Evolutionary conservation across 257 asterid genomes (phyloP).

Genomic region (Verbascum thapsus): DNA sequence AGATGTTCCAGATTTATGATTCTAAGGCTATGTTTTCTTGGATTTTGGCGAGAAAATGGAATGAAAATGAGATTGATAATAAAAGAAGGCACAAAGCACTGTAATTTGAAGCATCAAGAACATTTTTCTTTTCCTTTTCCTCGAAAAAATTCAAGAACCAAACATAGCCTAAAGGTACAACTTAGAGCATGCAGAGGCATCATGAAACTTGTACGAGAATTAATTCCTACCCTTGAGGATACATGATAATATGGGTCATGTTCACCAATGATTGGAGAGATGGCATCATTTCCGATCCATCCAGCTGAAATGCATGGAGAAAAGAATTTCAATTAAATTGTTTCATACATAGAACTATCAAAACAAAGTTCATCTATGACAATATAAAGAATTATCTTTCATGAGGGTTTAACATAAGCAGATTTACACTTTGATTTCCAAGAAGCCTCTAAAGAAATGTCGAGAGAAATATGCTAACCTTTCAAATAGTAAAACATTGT

Average conservation of each 20-base stretch:
- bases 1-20: no score
- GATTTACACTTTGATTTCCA: constrained; percentile 5
- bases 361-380: background rate
- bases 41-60: no score
- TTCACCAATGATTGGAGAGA: constrained; percentile 95
- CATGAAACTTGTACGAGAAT: constrained; percentile 25
- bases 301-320: constrained; percentile 67
- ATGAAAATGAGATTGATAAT: no score
- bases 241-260: constrained; percentile 88
- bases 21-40: no score
- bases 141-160: no score
- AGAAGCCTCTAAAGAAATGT: constrained; percentile 19
- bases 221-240: constrained; percentile 74
- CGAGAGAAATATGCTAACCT: constrained; percentile 54
- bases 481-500: constrained; percentile 93
- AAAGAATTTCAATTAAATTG: constrained; percentile 24
- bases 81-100: no score
- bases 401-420: background rate
- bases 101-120: no score
- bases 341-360: background rate
- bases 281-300: constrained; percentile 93
- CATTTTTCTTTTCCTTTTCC: no score
- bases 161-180: background rate
- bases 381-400: no score
- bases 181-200: constrained; percentile 11